These are phyloP conservation scores for Candida koratica DNA, from an alignment of 805 yeast species.

Conservation along the genomic window DNA sequence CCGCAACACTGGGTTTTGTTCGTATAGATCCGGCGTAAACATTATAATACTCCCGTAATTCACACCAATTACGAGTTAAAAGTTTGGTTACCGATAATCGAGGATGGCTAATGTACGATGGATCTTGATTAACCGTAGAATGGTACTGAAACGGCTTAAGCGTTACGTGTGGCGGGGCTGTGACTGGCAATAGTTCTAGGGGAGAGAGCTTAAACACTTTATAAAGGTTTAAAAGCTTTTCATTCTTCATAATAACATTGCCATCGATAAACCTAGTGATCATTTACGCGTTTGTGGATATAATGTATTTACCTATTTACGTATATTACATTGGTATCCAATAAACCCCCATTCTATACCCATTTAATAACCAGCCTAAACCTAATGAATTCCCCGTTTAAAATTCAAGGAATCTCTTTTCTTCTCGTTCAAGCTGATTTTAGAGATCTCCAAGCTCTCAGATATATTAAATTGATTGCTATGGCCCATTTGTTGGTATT, in stretches of 20 bases:
- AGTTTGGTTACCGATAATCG: constrained; percentile 59
- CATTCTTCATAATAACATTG: constrained; percentile 8
- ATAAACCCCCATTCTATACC: too few relatives aligned
- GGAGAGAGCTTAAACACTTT: constrained; percentile 9
- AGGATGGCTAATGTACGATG: constrained; percentile 22
- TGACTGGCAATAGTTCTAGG: constrained; percentile 14
- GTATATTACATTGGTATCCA: too few relatives aligned
- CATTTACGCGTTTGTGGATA: too few relatives aligned
- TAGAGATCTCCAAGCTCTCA: constrained; percentile 19
- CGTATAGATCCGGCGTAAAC: constrained; percentile 42
- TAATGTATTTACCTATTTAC: too few relatives aligned
- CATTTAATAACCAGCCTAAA: constrained; percentile 1
- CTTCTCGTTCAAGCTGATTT: constrained; percentile 39
- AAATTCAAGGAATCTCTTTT: constrained; percentile 43
- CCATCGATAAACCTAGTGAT: constrained; percentile 8
- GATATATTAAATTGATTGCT: constrained; percentile 8
- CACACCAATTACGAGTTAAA: constrained; percentile 65
- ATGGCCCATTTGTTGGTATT: constrained; percentile 14
- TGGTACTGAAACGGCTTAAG: constrained; percentile 25
- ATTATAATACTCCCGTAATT: constrained; percentile 51
- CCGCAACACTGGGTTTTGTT: constrained; percentile 30
- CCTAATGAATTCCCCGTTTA: constrained; percentile 41
- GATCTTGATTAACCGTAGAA: constrained; percentile 22
- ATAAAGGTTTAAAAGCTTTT: constrained; percentile 12
- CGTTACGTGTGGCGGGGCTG: constrained; percentile 15